A percentile compares a stretch with the other conserved stretches of the same genome.
Evolutionary conservation across 805 yeast species (phyloP).

Genomic region (Komagataella mondaviorum): DNA sequence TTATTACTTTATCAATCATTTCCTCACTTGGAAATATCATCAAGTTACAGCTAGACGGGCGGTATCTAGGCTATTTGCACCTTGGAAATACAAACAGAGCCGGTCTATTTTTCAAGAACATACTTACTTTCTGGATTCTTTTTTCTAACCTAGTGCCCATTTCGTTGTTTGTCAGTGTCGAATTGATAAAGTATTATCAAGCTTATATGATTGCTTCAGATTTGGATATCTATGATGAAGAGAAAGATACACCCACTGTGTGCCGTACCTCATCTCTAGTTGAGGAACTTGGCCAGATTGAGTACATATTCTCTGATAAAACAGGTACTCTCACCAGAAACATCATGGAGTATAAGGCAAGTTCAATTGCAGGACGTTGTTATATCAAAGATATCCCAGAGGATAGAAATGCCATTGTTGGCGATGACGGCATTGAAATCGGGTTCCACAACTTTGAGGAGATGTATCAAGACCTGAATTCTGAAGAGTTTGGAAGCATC

Average conservation of each 20-base stretch:
- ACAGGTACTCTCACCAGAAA: constrained; percentile 95
- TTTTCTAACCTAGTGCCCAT: constrained; percentile 97
- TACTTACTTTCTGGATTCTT: constrained; percentile 90
- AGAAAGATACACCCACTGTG: constrained; percentile 85
- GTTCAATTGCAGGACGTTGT: constrained; percentile 86
- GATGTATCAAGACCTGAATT: constrained; percentile 26
- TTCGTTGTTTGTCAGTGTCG: constrained; percentile 91
- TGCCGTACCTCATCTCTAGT: constrained; percentile 92
- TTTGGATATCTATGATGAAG: constrained; percentile 81
- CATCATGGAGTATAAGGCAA: constrained; percentile 91
- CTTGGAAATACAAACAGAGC: constrained; percentile 56
- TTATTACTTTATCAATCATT: constrained; percentile 61
- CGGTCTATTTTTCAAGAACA: constrained; percentile 68
- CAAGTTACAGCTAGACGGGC: constrained; percentile 39
- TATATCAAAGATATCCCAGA: constrained; percentile 87
- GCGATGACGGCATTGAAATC: constrained; percentile 65
- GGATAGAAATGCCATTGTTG: constrained; percentile 56
- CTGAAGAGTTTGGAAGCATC: constrained; percentile 16
- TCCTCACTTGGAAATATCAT: constrained; percentile 85
- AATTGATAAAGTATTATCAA: constrained; percentile 88
- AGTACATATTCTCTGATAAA: constrained; percentile 91
- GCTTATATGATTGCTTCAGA: constrained; percentile 91
- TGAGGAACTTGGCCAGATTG: constrained; percentile 95
- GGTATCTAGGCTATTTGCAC: constrained; percentile 48
- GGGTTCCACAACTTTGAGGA: constrained; percentile 68